These are phyloP conservation scores for Groenewaldozyma sp. DNA, from an alignment of 1,139 yeast species.

Conservation along the genomic window DNA sequence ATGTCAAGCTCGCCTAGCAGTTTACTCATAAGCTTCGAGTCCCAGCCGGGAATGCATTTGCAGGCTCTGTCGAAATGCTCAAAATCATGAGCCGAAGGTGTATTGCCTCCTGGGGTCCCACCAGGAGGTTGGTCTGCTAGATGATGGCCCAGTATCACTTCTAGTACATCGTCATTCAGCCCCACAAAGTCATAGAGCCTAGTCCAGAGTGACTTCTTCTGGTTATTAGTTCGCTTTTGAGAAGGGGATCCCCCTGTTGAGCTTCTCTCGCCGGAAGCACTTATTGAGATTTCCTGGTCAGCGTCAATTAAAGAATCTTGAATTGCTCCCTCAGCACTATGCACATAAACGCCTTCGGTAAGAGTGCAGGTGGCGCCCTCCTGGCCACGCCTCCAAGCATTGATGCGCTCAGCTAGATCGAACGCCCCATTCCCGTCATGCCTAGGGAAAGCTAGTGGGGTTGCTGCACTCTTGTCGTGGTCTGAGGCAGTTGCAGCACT, in stretches of 20 bases:
- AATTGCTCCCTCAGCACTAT: slow-evolving; percentile 11
- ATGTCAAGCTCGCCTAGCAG: slow-evolving; percentile 15
- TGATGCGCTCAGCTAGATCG: slow-evolving; percentile 29
- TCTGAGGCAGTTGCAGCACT: slow-evolving; percentile 1
- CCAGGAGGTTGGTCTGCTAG: slow-evolving; percentile 1
- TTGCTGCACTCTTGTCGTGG: slow-evolving; percentile 1
- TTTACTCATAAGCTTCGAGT: slow-evolving; percentile 14
- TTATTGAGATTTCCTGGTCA: neutral
- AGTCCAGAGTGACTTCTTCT: neutral
- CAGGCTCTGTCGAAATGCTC: slow-evolving; percentile 17
- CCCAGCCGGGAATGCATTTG: slow-evolving; percentile 24
- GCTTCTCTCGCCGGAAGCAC: neutral
- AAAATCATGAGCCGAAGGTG: neutral
- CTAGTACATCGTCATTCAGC: slow-evolving; percentile 26
- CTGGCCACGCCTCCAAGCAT: slow-evolving; percentile 34
- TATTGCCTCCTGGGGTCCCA: neutral
- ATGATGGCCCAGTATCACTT: slow-evolving; percentile 22
- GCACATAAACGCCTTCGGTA: neutral
- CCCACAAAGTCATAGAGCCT: slow-evolving; percentile 20
- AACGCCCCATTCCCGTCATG: slow-evolving; percentile 29
- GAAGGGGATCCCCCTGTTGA: too few relatives aligned
- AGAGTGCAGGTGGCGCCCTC: too few relatives aligned
- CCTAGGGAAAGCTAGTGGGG: slow-evolving; percentile 28
- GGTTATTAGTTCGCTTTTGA: neutral
- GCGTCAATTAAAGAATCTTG: too few relatives aligned